Percentiles rank a stretch among this genome's conserved stretches.
Conservation (phyloP, 2,329 filamentous ascomycete species). For the Hymenoscyphus scutula region DNA sequence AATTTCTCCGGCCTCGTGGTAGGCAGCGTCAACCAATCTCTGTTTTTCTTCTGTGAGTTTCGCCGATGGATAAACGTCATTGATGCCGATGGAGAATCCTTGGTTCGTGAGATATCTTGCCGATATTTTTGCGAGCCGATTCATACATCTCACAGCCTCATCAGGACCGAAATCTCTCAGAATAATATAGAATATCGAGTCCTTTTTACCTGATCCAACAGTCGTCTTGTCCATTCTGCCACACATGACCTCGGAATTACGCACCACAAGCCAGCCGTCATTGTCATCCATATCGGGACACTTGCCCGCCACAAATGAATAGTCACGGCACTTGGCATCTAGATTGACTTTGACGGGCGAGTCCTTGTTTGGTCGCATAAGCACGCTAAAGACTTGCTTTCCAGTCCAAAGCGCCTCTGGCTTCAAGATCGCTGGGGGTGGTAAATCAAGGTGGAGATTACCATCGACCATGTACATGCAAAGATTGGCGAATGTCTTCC, state of each 20-base stretch:
- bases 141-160: constrained; percentile 88
- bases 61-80: constrained; percentile 83
- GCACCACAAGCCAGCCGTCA: constrained; percentile 87
- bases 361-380: constrained; percentile 85
- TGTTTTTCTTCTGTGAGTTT: constrained; percentile 71
- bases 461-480: constrained; percentile 93
- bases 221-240: constrained; percentile 97
- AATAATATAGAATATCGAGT: constrained; percentile 96
- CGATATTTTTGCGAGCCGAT: constrained; percentile 84
- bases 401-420: constrained; percentile 91
- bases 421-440: constrained; percentile 81
- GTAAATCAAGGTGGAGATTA: constrained; percentile 74
- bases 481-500: constrained; percentile 82
- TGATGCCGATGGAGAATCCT: constrained; percentile 94
- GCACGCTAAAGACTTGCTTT: constrained; percentile 90
- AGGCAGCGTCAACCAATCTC: constrained; percentile 72
- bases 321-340: constrained; percentile 88
- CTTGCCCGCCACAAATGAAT: constrained; percentile 55
- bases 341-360: constrained; percentile 84
- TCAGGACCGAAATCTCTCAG: constrained; percentile 92
- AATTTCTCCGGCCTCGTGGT: constrained; percentile 76
- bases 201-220: constrained; percentile 95
- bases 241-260: constrained; percentile 97
- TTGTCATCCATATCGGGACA: constrained; percentile 75
- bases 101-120: constrained; percentile 84